Conservation (phyloP, 163 green algal species). For the Trebouxiophyceae sp. region DNA sequence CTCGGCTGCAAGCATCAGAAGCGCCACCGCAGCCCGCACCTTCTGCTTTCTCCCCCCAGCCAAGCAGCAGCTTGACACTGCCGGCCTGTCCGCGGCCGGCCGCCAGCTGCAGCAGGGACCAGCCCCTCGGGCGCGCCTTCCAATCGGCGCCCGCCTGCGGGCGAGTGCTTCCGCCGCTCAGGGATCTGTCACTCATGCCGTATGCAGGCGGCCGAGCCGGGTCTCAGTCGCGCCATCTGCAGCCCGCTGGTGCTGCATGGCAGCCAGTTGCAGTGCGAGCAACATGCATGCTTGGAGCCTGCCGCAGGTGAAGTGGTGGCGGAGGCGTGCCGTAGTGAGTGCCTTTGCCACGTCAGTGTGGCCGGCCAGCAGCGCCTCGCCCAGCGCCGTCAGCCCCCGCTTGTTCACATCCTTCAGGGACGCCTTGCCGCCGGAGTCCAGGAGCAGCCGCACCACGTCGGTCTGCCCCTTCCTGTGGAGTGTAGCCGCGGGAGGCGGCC, state of each 20-base stretch:
- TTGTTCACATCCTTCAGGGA: constrained; percentile 32
- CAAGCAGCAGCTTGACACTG: constrained; percentile 29
- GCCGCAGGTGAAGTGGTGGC: background rate
- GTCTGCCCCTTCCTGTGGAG: constrained; percentile 25
- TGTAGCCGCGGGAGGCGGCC: too few species aligned
- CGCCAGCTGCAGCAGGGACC: constrained; percentile 47
- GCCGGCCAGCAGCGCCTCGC: constrained; percentile 39
- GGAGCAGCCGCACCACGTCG: constrained; percentile 25
- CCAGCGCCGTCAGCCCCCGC: constrained; percentile 41
- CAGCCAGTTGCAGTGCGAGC: background rate
- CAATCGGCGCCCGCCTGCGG: background rate
- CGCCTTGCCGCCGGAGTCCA: constrained; percentile 25
- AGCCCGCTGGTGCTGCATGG: background rate
- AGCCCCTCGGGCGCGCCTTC: constrained; percentile 15
- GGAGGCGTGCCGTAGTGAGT: constrained; percentile 10
- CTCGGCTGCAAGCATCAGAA: too few species aligned
- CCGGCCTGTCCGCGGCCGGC: constrained; percentile 27
- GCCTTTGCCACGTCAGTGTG: constrained; percentile 26
- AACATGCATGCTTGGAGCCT: background rate
- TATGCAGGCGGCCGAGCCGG: background rate
- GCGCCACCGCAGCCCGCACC: background rate
- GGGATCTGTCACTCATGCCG: background rate
- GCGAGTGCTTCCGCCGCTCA: too few species aligned
- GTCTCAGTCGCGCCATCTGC: background rate
- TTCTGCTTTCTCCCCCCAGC: constrained; percentile 4